Conservation (phyloP, 768 basidiomycete species). For the Mycena sanguinolenta region DNA sequence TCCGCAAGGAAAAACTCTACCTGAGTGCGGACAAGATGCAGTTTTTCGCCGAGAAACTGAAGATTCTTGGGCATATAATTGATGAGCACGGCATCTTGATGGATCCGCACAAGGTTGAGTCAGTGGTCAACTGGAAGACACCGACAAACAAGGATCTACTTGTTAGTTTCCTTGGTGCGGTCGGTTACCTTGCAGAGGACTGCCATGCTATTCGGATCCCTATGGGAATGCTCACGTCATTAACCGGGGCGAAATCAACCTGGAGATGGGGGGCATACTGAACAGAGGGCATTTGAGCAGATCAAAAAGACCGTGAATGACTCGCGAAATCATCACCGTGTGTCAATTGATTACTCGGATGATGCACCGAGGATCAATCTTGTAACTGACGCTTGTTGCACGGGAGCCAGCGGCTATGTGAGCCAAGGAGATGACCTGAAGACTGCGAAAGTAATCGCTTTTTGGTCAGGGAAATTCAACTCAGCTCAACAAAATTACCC, state of each 20-base stretch:
- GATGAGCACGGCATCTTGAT: slow-evolving; percentile 54
- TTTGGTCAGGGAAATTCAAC: slow-evolving; percentile 53
- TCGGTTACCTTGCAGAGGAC: slow-evolving; percentile 51
- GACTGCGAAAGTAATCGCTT: slow-evolving; percentile 44
- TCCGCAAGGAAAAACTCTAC: slow-evolving; percentile 50
- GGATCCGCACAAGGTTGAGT: slow-evolving; percentile 60
- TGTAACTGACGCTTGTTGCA: slow-evolving; percentile 48
- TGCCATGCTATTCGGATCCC: slow-evolving; percentile 50
- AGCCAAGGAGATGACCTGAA: slow-evolving; percentile 44
- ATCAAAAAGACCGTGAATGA: slow-evolving; percentile 46
- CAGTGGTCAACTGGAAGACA: slow-evolving; percentile 50
- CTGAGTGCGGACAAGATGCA: slow-evolving; percentile 39
- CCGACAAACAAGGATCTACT: slow-evolving; percentile 52
- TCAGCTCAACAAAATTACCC: slow-evolving; percentile 55
- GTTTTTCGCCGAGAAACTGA: slow-evolving; percentile 36
- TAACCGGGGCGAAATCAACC: slow-evolving; percentile 43
- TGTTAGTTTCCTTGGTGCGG: slow-evolving; percentile 49
- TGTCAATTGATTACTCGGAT: slow-evolving; percentile 36
- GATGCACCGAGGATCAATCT: slow-evolving; percentile 44
- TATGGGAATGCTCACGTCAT: slow-evolving; percentile 44
- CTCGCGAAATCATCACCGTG: slow-evolving; percentile 39
- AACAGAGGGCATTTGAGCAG: slow-evolving; percentile 52
- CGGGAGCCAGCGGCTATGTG: slow-evolving; percentile 47
- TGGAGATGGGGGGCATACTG: slow-evolving; percentile 46
- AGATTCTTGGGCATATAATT: slow-evolving; percentile 51